A percentile compares a stretch with the other conserved stretches of the same genome.
Evolutionary conservation across 129 eudicot species (phyloP).

Genomic region (Calendula officinalis): DNA sequence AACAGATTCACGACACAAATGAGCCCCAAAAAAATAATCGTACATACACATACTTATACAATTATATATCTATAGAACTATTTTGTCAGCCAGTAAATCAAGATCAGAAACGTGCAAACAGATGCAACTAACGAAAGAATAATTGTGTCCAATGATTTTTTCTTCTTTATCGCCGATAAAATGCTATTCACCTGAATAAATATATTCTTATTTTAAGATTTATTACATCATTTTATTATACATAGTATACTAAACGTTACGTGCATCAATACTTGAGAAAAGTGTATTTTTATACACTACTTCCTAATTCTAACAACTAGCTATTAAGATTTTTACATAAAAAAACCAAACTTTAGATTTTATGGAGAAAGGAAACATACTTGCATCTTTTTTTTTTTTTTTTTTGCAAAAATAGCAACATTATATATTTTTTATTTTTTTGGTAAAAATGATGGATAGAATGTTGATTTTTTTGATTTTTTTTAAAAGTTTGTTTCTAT

Average conservation of each 20-base stretch:
- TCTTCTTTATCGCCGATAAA: conserved; percentile 88
- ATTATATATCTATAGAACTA: conserved; percentile 27
- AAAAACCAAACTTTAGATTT: too few species aligned
- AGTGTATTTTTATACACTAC: too few species aligned
- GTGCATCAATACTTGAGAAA: too few species aligned
- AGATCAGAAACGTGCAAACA: conserved; percentile 87
- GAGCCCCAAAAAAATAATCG: conserved; percentile 23
- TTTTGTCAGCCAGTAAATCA: conserved; percentile 87
- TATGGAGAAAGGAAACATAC: too few species aligned
- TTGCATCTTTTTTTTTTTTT: too few species aligned
- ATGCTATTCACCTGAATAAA: conserved; percentile 72
- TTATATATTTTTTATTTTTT: too few species aligned
- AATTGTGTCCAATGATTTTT: conserved; percentile 96
- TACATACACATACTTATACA: conserved; percentile 22
- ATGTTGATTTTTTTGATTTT: too few species aligned
- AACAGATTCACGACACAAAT: conserved; percentile 14
- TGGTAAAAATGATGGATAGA: too few species aligned
- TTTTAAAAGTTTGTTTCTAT: too few species aligned
- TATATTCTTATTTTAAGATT: neutral
- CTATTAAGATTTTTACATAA: too few species aligned
- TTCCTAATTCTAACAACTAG: too few species aligned
- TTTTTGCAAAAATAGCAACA: too few species aligned
- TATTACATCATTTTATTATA: neutral
- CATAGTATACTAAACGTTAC: neutral
- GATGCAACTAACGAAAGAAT: conserved; percentile 93